These are phyloP conservation scores for Rhododendron vialii DNA, from an alignment of 148 eudicot species.

Conservation along the genomic window DNA sequence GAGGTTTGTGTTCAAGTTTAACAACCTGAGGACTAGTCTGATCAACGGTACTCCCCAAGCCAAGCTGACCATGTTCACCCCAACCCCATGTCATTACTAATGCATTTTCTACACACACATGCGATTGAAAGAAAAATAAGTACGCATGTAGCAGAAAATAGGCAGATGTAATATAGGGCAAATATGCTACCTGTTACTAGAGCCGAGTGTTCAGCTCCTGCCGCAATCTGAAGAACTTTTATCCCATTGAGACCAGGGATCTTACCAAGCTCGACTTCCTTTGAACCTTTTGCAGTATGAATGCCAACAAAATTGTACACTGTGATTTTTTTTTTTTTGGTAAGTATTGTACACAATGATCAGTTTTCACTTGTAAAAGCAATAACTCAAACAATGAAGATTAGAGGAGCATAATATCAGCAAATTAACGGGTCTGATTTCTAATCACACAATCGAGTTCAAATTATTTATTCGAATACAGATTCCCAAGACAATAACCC, in stretches of 20 bases:
- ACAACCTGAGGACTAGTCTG: conserved; percentile 56
- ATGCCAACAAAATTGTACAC: background rate
- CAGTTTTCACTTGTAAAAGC: background rate
- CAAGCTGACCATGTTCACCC: conserved; percentile 99
- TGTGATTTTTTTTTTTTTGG: too few species aligned
- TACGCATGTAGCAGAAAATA: background rate
- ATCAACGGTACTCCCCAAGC: conserved; percentile 64
- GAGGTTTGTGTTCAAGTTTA: conserved; percentile 21
- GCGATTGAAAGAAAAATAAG: background rate
- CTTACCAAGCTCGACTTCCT: conserved; percentile 19
- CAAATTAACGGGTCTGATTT: background rate
- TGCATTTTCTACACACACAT: conserved; percentile 47
- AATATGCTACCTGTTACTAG: conserved; percentile 52
- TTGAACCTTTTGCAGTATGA: conserved; percentile 22
- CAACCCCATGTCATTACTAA: conserved; percentile 87
- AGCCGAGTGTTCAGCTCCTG: conserved; percentile 93
- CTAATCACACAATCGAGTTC: background rate
- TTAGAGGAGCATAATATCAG: background rate
- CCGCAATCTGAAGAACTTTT: conserved; percentile 52
- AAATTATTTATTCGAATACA: background rate
- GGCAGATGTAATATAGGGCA: background rate
- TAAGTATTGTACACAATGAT: background rate
- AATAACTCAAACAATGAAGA: background rate
- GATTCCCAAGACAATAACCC: background rate
- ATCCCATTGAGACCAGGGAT: conserved; percentile 35